Base-by-base conservation (phyloP, 1,284 basidiomycete species). In the Ceratobasidium sp. region DNA sequence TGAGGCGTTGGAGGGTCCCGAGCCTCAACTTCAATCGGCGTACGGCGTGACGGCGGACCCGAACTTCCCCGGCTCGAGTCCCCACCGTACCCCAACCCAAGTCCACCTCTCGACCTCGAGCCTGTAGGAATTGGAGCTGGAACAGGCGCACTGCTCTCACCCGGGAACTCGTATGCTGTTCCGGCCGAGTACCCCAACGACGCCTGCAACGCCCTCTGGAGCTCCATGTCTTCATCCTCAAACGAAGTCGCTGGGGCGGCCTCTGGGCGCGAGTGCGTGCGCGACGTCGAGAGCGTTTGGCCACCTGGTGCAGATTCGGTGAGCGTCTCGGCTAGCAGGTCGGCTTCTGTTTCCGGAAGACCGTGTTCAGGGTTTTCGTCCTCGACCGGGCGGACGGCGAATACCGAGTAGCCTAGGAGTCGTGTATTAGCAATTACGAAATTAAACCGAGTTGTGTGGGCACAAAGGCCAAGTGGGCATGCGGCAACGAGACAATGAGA, bases 171-270 rank as follows among this genome's bases (percentile, higher is more conserved):
- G n/a, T 35, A 45, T 45, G 27, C 17, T 68, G 40, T 35, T 72
- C 69, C 20, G 34, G 49, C 31, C 55, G 54, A 42, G 27, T 49
- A 43, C n/a, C 49, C 65, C 20, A 92, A 76, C 1, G 89, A 92
- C 0, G 93, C 94, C 74, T 92, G 91, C 55, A 96, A 79, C 1
- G 92, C 94, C 5, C 87, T 88, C 76, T 96, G 93, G 0, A 96
- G 84, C 70, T 94, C 92, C 73, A 87, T 85, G 77, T 96, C 94
- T 77, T 95, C 94, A 73, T 93, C 88, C 72, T 92, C 92, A 40
- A 92, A 77, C 2, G 81, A 83, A 68, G 80, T 77, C 25, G 77
- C 27, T 4, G 52, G 58, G 22, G 52, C 32, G 22, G 50, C 17
- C 31, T 34, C 38, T 34, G 50, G 42, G n/a, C 50, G n/a, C 35